Conservation (phyloP, 169 alveolate genomes). For the Plasmodium vivax region DNA sequence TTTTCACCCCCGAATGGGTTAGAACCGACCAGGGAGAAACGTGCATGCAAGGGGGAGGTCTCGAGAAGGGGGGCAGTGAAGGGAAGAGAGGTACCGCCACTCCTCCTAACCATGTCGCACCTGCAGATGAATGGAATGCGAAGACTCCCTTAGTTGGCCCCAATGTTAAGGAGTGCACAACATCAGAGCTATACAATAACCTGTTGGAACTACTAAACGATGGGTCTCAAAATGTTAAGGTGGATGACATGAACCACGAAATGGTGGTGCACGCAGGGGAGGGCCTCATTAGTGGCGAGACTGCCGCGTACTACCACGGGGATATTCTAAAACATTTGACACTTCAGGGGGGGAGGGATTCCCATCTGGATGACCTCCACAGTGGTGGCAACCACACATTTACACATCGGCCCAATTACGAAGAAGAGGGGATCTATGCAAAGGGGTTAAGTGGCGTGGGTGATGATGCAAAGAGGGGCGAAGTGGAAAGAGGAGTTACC, state of each 20-base stretch:
- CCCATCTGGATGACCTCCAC: not conserved
- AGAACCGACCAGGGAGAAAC: not conserved
- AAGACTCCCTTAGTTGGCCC: not conserved
- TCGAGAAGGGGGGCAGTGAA: not conserved
- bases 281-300: not conserved
- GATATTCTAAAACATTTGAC: not conserved
- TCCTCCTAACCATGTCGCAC: not conserved
- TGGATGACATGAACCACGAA: not conserved
- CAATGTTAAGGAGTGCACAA: not conserved
- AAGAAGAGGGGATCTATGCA: not conserved
- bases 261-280: not conserved
- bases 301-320: not conserved
- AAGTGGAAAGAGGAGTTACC: not conserved
- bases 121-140: not conserved
- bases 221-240: not conserved
- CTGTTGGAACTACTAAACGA: slow-evolving; percentile 10
- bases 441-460: not conserved
- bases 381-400: not conserved
- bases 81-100: not conserved
- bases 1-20: not conserved
- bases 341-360: not conserved
- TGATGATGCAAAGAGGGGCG: not conserved
- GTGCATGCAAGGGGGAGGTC: not conserved
- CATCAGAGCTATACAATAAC: not conserved
- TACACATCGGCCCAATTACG: not conserved